Base-by-base conservation (phyloP, 2,329 filamentous ascomycete genomes). In the Orbilia blumenaviensis region DNA sequence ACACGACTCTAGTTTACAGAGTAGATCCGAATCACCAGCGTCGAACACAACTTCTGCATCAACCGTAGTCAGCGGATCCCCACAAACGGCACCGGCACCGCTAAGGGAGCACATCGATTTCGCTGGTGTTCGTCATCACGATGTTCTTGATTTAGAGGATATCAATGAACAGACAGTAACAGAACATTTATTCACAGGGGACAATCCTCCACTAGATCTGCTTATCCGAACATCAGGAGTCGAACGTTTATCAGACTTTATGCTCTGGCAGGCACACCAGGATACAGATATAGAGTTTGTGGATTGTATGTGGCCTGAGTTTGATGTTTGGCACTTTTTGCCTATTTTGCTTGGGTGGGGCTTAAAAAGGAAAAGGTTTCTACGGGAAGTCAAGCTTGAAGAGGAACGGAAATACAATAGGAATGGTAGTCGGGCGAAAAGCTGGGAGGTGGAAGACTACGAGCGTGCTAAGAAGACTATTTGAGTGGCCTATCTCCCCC, bases 181-280 rank as follows among this genome's bases (percentile, higher is more conserved):
- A 64, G 88, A 89, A 76, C 93, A 97, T 83, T 92, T 96, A 84
- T 95, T 96, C 84, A 98, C 94, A 2, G 88, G 91, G 56, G 89
- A 89, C 63, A 90, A 92, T 77, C 95, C 95, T 14, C 95, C 95
- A 0, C 85, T 98, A 44, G 95, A 99, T 81, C 87, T 99, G 10
- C 89, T 99, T 66, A 88, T 99, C 60, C 89, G 95, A 60, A 99
- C 95, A 3, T 97, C 93, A 78, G 94, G 94, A 27, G 95, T 99
- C 12, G 91, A 94, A 83, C 88, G 95, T 56, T 85, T 99, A 73
- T 97, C 93, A 81, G 95, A 99, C 82, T 99, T 98, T 81, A 95
- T 99, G 94, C 89, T 99, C 34, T 99, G 95, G 95, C 95, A 99
- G 83, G 95, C 92, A 80, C 94, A 98, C 81, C 89, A 97, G 81